Evolutionary conservation across 306 rosid genomes (phyloP).

Genomic region (Prunus fruticosa): DNA sequence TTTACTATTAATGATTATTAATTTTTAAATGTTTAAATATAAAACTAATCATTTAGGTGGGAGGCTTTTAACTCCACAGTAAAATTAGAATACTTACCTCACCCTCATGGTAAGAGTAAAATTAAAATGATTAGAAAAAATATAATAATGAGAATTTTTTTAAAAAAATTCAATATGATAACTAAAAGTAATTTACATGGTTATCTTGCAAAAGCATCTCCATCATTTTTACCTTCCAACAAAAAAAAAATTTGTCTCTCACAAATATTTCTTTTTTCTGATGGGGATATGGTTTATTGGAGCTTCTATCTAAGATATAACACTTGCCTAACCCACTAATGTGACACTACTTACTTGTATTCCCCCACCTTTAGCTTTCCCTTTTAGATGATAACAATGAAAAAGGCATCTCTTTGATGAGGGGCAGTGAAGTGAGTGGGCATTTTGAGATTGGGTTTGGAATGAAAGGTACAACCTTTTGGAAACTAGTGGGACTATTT

Average conservation of each 20-base stretch:
- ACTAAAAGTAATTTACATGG: background rate
- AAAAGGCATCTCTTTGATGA: conserved; percentile 28
- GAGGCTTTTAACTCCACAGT: background rate
- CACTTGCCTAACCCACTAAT: conserved; percentile 40
- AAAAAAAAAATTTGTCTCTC: background rate
- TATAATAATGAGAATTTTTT: background rate
- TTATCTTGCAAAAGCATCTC: background rate
- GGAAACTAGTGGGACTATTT: conserved; percentile 20
- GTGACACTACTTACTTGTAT: conserved; percentile 23
- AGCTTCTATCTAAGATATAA: background rate
- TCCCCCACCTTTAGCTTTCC: conserved; percentile 10
- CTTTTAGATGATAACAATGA: conserved; percentile 18
- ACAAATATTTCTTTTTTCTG: background rate
- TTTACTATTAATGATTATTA: background rate
- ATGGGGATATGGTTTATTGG: background rate
- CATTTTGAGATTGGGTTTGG: conserved; percentile 17
- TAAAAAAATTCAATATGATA: background rate
- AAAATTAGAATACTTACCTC: background rate
- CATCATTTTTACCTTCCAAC: background rate
- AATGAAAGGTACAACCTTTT: conserved; percentile 23
- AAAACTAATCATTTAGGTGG: background rate
- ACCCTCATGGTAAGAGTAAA: background rate
- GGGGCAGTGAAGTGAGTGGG: conserved; percentile 19
- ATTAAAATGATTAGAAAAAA: background rate
- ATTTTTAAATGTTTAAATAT: background rate